Conservation (phyloP, 192 early-diverging fungal genomes). For the Coemansia sp. region DNA sequence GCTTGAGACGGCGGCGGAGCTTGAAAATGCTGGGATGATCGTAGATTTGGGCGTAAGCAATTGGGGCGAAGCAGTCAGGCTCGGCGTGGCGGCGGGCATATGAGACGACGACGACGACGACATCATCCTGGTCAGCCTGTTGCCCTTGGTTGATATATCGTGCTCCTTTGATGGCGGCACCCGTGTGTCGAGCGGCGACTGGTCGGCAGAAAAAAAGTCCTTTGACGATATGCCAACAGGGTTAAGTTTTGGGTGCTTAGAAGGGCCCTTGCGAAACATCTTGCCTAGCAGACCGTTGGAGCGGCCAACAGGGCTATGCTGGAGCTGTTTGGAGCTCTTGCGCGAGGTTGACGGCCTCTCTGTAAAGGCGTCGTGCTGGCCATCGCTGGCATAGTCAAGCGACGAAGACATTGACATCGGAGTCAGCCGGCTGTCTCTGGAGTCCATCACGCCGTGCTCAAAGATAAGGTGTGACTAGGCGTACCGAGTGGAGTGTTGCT, state of each 20-base stretch:
- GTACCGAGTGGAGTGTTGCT: background rate
- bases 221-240: constrained; percentile 54
- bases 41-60: constrained; percentile 27
- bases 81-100: background rate
- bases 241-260: constrained; percentile 50
- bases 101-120: constrained; percentile 23
- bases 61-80: constrained; percentile 17
- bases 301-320: constrained; percentile 15
- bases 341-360: constrained; percentile 2
- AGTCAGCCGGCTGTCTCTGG: background rate
- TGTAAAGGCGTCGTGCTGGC: background rate
- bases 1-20: constrained; percentile 16
- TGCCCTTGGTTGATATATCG: constrained; percentile 12
- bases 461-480: background rate
- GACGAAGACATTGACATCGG: constrained; percentile 19
- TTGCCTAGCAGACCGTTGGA: constrained; percentile 40
- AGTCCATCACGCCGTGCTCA: constrained; percentile 4
- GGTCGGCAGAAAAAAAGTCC: constrained; percentile 37
- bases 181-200: constrained; percentile 17
- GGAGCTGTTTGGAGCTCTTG: constrained; percentile 14
- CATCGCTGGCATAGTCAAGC: constrained; percentile 11
- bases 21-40: constrained; percentile 18
- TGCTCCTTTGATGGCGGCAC: constrained; percentile 1
- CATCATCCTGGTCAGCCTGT: constrained; percentile 35
- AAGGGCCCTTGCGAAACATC: constrained; percentile 51